phyloP scores from a whole-genome alignment of 371 early-diverging fungal genomes.

The Mortierella sp. region DNA sequence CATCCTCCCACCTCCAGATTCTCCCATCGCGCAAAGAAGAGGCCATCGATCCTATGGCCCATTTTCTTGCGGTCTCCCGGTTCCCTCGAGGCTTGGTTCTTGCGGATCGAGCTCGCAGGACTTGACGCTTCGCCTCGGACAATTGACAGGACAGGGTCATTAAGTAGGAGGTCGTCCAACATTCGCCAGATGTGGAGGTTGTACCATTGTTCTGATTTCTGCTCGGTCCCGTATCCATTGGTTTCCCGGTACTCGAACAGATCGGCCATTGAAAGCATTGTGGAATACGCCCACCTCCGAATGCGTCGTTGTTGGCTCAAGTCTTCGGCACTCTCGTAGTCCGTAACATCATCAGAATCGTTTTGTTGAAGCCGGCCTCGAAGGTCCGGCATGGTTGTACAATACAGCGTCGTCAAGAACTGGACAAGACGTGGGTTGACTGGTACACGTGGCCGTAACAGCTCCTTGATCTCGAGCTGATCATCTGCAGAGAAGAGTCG shows the following conservation, averaged over 20 bases:
- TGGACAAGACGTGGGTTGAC: background rate
- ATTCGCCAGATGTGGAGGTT: constrained; percentile 1
- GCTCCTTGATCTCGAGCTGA: background rate
- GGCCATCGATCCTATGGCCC: background rate
- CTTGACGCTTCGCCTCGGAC: background rate
- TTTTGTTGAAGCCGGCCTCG: background rate
- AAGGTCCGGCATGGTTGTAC: background rate
- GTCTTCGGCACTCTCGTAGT: background rate
- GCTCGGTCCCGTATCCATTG: background rate
- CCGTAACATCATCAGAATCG: background rate
- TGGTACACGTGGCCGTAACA: background rate
- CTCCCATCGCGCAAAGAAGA: background rate
- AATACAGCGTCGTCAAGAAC: background rate
- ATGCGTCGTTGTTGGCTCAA: background rate
- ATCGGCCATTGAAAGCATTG: background rate
- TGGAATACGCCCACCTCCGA: background rate
- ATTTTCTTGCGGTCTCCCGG: constrained; percentile 1
- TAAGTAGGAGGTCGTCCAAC: background rate
- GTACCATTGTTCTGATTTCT: background rate
- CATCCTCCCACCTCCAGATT: background rate
- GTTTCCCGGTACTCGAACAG: background rate
- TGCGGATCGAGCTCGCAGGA: constrained; percentile 1
- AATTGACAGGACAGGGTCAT: background rate
- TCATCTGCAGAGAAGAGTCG: background rate
- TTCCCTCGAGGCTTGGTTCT: background rate